Conservation (phyloP, 2,329 filamentous ascomycete genomes). For the Elsinoe perseae region DNA sequence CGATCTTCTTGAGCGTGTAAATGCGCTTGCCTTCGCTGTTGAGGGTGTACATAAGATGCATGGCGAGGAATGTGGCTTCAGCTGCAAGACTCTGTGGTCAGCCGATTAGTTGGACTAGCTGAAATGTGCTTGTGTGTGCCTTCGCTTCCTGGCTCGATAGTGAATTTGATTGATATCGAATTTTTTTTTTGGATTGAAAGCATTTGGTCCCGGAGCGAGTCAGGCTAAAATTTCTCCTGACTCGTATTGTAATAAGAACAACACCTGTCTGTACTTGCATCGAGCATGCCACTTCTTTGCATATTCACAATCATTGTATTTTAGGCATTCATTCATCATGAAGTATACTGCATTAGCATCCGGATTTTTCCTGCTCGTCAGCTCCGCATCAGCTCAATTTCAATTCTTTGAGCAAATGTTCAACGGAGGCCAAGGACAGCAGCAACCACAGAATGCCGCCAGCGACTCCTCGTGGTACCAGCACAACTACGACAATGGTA, state of each 20-base stretch:
- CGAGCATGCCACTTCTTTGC: not conserved
- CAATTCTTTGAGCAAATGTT: slow-evolving; percentile 99
- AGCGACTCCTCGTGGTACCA: slow-evolving; percentile 80
- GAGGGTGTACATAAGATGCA: slow-evolving; percentile 82
- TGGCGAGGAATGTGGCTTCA: slow-evolving; percentile 34
- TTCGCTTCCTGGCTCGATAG: no score
- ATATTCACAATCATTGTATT: not conserved
- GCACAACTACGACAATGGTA: slow-evolving; percentile 60
- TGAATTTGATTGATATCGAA: no score
- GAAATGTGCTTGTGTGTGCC: no score
- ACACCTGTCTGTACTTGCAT: not conserved
- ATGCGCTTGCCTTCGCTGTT: slow-evolving; percentile 74
- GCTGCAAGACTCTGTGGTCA: no score
- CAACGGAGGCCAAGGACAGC: slow-evolving; percentile 50
- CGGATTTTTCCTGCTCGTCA: slow-evolving; percentile 51
- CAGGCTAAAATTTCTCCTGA: not conserved
- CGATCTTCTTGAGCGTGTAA: slow-evolving; percentile 92
- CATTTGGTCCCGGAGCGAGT: not conserved
- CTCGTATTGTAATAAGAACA: not conserved
- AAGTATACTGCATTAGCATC: slow-evolving; percentile 23
- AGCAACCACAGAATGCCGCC: slow-evolving; percentile 67
- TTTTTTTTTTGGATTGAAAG: not conserved
- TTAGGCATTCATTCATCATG: not conserved
- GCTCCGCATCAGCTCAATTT: slow-evolving; percentile 67
- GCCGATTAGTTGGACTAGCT: no score